These are phyloP conservation scores for Firmiana major DNA, from an alignment of 345 rosid species.

Conservation along the genomic window DNA sequence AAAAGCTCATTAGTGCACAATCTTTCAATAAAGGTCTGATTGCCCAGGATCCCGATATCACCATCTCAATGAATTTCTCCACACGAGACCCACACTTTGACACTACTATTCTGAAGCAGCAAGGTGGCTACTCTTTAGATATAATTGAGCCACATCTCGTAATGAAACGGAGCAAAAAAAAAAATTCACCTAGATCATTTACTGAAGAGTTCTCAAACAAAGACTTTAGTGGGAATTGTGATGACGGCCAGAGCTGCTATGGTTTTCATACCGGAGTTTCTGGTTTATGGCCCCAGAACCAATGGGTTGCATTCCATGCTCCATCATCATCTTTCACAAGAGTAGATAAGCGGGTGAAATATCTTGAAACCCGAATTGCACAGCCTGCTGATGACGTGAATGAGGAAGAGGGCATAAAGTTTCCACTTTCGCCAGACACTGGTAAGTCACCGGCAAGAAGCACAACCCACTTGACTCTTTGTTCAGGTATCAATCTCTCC, in stretches of 20 bases:
- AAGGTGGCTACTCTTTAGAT: slow-evolving; percentile 83
- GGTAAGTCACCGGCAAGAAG: slow-evolving; percentile 35
- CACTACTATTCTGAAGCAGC: slow-evolving; percentile 41
- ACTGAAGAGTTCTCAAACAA: slow-evolving; percentile 39
- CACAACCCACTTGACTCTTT: slow-evolving; percentile 21
- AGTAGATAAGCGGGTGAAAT: slow-evolving; percentile 81
- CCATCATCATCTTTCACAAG: slow-evolving; percentile 64
- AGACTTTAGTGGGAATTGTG: neutral
- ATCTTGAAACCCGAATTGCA: slow-evolving; percentile 37
- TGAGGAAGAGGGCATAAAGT: slow-evolving; percentile 27
- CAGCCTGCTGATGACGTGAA: slow-evolving; percentile 31
- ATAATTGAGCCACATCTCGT: slow-evolving; percentile 49
- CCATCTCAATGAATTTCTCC: slow-evolving; percentile 44
- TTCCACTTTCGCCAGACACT: slow-evolving; percentile 50
- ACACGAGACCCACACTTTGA: slow-evolving; percentile 51
- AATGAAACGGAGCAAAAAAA: slow-evolving; percentile 30
- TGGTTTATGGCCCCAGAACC: slow-evolving; percentile 62
- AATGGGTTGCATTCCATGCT: slow-evolving; percentile 74
- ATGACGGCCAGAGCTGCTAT: slow-evolving; percentile 32
- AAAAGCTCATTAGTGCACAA: slow-evolving; percentile 53
- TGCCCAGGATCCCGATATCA: slow-evolving; percentile 30
- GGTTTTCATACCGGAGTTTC: slow-evolving; percentile 37
- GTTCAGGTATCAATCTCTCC: slow-evolving; percentile 39
- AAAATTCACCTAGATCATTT: slow-evolving; percentile 45
- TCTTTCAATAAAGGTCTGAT: slow-evolving; percentile 41